Evolutionary conservation across 139 green algal species (phyloP), one percentile per base, ranked within the genome.

Genomic region (Chlamydomonas sp.): DNA sequence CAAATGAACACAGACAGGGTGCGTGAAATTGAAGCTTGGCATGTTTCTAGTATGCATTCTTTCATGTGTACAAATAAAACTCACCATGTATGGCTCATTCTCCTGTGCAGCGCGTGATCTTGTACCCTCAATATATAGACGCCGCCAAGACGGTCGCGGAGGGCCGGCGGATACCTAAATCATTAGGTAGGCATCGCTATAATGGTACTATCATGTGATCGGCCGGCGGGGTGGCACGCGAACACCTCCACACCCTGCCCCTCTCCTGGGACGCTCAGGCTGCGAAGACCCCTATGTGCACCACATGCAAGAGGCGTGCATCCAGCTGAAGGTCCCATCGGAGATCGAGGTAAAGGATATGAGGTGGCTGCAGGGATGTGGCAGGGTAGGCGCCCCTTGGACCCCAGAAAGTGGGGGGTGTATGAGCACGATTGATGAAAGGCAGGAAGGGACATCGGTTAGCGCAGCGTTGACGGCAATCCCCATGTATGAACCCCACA

Each of bases 301-400:
- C 15, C 91, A 96, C 31, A 93, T 96, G 73, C 59, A 80, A 17
- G 92, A 95, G 68, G 79, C 73, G 49, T 89, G 89, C 49, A 90
- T 92, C 3, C 62, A 76, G 5, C 63, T 96, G 5, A 91, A 92
- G 17, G 60, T 96, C 3, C 79, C 86, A 58, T 80, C 89, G 59
- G 78, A 92, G 15, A 84, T 92, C 0, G 94, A 96, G 93, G 92
- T 93, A 71, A 74, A 82, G 7, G 8, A 2, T 59, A 57, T 5
- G 62, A 62, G 17, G 17, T 18, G 16, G 62, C 62, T 18, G 20
- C 5, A 31, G n/a, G 31, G 31, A 49, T 49, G 31, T 49, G 31
- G 31, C 31, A 49, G 31, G 31, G 31, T 49, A 49, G 31, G 2
- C 12, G 16, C 49, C 74, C 57, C 49, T 63, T 14, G 57, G 2